Evolutionary conservation across 345 rosid species (phyloP), one percentile per base, ranked within the genome.

Genomic region (Gossypium thurberi): DNA sequence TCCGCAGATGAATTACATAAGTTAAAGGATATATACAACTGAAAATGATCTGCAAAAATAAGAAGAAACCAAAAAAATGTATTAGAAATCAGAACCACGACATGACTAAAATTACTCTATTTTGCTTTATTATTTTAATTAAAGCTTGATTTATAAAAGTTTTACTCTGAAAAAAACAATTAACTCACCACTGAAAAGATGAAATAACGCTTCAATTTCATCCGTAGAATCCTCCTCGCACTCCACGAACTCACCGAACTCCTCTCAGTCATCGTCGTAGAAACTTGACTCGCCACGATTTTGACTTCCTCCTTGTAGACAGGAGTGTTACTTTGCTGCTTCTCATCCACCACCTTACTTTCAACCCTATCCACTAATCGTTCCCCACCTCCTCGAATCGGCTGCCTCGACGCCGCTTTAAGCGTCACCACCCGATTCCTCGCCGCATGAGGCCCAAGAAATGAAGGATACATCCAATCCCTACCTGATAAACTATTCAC

Each of bases 391-490:
- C 69, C 48, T 77, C 75, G 43, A 43, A 68, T 77, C 68, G 74
- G 50, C 74, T 80, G 13, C 81, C 75, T 75, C 0, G 69, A 55
- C 6, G 80, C 77, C 56, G 80, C 75, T 64, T 83, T 88, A 65
- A 81, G 76, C 12, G 79, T 75, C 65, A 80, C 79, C 33, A 78
- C 76, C 51, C 88, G 84, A 73, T 75, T 79, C 25, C 86, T 78
- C 12, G 80, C 83, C 70, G 78, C 83, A 65, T 87, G 86, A 0
- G 87, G 78, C 46, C 94, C 89, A 33, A 87, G 85, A 65, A 85
- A 87, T 17, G 88, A 81, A 21, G 90, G 94, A 72, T 76, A 87
- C 76, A 89, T 78, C 90, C 89, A 87, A 69, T 87, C 94, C 63
- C 90, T 81, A 23, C 75, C 88, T 50, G 84, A 76, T 48, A 82